Base-by-base conservation (phyloP, 805 yeast genomes). In the Starmerella roubikii region DNA sequence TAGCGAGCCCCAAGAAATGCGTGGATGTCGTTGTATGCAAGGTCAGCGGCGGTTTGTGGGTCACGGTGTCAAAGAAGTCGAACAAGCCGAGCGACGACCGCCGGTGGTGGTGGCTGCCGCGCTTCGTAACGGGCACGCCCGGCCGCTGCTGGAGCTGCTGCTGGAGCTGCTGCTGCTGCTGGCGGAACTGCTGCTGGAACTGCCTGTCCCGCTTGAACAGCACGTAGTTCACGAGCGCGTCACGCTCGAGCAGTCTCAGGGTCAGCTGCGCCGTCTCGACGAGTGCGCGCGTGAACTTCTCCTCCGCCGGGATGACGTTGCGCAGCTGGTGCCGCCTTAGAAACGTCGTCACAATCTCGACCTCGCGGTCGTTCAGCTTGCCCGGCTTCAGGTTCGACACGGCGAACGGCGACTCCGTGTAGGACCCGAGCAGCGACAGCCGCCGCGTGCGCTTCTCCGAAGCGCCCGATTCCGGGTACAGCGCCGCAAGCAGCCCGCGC, bases 271-370 rank as follows among this genome's bases (percentile, higher is more conserved):
- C 59, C 4, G 58, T 44, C 38, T 59, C 64, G 28, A 58, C 55
- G 32, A 54, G 50, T 31, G 53, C 58, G 13, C 64, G 40, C 29
- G 57, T 63, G 24, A 59, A 49, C n/a, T 51, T 39, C 39, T 59
- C 64, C 37, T 59, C 64, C 11, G 58, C 57, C 4, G 47, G 52
- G 30, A 61, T 52, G 28, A 58, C 46, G 32, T 57, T 58, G 32
- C 56, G 60, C 19, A 55, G 53, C 3, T 53, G 50, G 39, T 53
- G 52, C 11, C 53, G 52, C 13, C 52, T 46, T 34, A 59, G 40
- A 52, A 53, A 59, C 18, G 48, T 41, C 26, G 41, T 31, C 6
- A 58, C 55, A 0, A 47, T 38, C 13, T 58, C 60, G 4, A 58
- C 54, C 32, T 59, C 64, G 16, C 55, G 47, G 37, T 59, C 64